Conservation (phyloP, 805 yeast genomes). For the Starmerella apis region DNA sequence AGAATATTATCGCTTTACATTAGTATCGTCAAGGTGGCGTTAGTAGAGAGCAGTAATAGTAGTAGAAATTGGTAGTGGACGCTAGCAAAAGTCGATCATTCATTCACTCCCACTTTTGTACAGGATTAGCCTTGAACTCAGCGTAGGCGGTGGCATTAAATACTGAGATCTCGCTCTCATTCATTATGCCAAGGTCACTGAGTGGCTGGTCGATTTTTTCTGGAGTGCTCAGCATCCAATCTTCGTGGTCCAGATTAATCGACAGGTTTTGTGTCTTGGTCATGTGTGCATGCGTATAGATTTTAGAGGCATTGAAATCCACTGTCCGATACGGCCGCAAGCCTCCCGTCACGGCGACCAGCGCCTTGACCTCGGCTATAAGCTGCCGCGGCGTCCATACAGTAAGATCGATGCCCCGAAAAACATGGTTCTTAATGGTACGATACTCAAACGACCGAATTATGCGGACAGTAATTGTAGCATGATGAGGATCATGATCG, state of each 20-base stretch:
- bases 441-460: constrained; percentile 87
- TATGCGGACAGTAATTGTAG: constrained; percentile 74
- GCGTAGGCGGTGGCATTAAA: constrained; percentile 60
- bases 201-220: constrained; percentile 36
- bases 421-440: constrained; percentile 67
- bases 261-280: constrained; percentile 87
- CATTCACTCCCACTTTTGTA: constrained; percentile 73
- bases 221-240: constrained; percentile 46
- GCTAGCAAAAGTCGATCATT: too few species aligned
- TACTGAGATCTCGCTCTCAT: constrained; percentile 87
- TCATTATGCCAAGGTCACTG: constrained; percentile 44
- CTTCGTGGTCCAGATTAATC: constrained; percentile 76
- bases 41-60: too few species aligned
- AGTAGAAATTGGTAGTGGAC: too few species aligned
- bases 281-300: constrained; percentile 91
- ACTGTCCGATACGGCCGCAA: constrained; percentile 77
- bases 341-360: constrained; percentile 49
- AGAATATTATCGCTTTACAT: too few species aligned
- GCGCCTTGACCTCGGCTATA: constrained; percentile 41
- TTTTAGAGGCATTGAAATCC: constrained; percentile 54
- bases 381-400: constrained; percentile 56
- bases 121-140: constrained; percentile 68
- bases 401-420: constrained; percentile 60
- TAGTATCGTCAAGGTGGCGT: too few species aligned
- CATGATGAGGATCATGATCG: constrained; percentile 25